Conservation (phyloP, 257 asterid species). For the Prunella vulgaris region DNA sequence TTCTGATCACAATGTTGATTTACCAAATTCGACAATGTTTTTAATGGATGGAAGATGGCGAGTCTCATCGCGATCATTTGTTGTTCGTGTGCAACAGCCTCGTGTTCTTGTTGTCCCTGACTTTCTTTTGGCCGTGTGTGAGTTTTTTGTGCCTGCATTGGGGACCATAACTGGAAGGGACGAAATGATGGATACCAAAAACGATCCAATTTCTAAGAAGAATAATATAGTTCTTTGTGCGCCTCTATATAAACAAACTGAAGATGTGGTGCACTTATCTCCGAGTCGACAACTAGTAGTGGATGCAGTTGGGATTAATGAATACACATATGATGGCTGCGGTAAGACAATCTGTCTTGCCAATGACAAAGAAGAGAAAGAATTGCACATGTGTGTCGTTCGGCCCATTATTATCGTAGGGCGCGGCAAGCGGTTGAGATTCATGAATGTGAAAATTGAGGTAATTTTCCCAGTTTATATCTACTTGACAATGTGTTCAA, state of each 20-base stretch:
- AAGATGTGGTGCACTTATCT: slow-evolving; percentile 72
- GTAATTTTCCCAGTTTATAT: slow-evolving; percentile 37
- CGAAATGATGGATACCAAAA: slow-evolving; percentile 87
- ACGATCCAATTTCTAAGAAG: slow-evolving; percentile 76
- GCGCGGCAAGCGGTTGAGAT: slow-evolving; percentile 84
- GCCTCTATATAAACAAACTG: slow-evolving; percentile 61
- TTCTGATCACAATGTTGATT: slow-evolving; percentile 45
- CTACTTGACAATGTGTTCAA: neutral
- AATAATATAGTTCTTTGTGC: slow-evolving; percentile 61
- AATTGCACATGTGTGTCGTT: slow-evolving; percentile 37
- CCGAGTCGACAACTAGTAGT: slow-evolving; percentile 77
- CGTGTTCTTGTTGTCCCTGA: slow-evolving; percentile 93
- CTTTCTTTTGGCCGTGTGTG: slow-evolving; percentile 87
- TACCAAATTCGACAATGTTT: slow-evolving; percentile 86
- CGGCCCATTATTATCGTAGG: slow-evolving; percentile 83
- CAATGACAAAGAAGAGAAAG: slow-evolving; percentile 53
- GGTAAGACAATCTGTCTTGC: slow-evolving; percentile 74
- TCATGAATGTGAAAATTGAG: slow-evolving; percentile 87
- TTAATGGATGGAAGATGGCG: slow-evolving; percentile 99
- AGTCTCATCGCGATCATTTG: slow-evolving; percentile 79
- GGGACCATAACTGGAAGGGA: slow-evolving; percentile 96
- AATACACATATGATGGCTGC: slow-evolving; percentile 88
- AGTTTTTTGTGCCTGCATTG: slow-evolving; percentile 92
- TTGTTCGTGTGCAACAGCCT: slow-evolving; percentile 94
- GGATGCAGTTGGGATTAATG: slow-evolving; percentile 78